Percentiles rank a stretch among this genome's conserved stretches.
Evolutionary conservation across 495 filamentous ascomycete genomes (phyloP).

Genomic region (Talaromyces borbonicus): DNA sequence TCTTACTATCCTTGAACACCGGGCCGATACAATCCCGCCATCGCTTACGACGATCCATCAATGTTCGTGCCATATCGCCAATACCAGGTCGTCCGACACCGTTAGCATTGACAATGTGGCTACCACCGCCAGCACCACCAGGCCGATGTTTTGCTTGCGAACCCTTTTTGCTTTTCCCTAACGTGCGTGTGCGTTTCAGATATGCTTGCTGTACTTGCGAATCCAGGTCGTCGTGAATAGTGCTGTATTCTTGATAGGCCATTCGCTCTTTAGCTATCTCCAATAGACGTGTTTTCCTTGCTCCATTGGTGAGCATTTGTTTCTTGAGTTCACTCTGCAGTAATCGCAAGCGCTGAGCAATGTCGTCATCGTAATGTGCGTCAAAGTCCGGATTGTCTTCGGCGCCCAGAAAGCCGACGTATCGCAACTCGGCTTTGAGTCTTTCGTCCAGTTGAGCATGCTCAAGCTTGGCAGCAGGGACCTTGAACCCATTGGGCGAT

Average conservation of each 20-base stretch:
- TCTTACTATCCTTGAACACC: constrained; percentile 71
- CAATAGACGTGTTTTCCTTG: constrained; percentile 73
- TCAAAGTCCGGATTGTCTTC: constrained; percentile 69
- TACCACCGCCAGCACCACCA: constrained; percentile 46
- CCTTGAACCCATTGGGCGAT: constrained; percentile 46
- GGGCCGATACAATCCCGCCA: constrained; percentile 85
- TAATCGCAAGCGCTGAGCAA: constrained; percentile 76
- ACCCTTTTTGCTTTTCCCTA: constrained; percentile 84
- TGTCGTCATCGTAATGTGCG: constrained; percentile 86
- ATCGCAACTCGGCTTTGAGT: constrained; percentile 80
- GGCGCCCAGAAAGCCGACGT: constrained; percentile 76
- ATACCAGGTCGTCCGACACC: constrained; percentile 67
- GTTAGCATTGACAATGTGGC: constrained; percentile 36
- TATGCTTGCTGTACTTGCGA: constrained; percentile 91
- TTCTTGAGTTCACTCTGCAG: constrained; percentile 75
- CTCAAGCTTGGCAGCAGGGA: constrained; percentile 56
- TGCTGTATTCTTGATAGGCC: constrained; percentile 91
- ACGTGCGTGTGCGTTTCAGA: constrained; percentile 87
- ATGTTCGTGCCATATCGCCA: constrained; percentile 74
- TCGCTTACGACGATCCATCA: constrained; percentile 79
- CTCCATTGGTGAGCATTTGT: constrained; percentile 75
- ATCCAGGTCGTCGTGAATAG: constrained; percentile 94
- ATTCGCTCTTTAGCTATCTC: constrained; percentile 83
- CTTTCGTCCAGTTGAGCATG: constrained; percentile 81
- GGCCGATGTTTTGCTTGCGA: constrained; percentile 61